phyloP scores from a whole-genome alignment of 2,329 filamentous ascomycete genomes.

The Lasiodiplodia sp. region DNA sequence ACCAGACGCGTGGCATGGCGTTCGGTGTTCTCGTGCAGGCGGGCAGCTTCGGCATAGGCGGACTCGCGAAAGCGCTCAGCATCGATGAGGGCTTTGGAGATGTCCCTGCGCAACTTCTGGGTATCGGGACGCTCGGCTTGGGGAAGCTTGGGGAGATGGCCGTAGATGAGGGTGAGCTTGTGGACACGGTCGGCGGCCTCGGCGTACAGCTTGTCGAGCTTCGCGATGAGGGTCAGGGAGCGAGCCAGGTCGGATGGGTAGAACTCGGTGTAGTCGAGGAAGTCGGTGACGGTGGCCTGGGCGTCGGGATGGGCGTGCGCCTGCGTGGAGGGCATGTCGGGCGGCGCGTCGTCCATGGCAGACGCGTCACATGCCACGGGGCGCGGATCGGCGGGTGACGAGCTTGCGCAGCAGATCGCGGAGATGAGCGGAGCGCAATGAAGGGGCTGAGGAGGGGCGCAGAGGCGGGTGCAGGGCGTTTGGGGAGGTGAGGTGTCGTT shows the following conservation, averaged over 20 bases:
- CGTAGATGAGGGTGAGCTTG: slow-evolving; percentile 57
- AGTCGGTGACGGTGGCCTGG: slow-evolving; percentile 71
- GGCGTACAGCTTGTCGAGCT: slow-evolving; percentile 56
- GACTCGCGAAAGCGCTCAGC: slow-evolving; percentile 64
- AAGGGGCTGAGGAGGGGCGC: not conserved
- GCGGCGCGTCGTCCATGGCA: slow-evolving; percentile 28
- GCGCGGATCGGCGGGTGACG: not conserved
- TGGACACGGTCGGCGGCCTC: slow-evolving; percentile 55
- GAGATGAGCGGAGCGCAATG: not conserved
- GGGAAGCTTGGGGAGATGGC: slow-evolving; percentile 59
- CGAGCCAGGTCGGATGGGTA: slow-evolving; percentile 70
- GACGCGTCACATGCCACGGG: slow-evolving; percentile 12
- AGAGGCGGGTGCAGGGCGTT: not conserved
- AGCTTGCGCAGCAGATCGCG: not conserved
- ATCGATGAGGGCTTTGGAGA: slow-evolving; percentile 63
- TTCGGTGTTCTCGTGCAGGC: slow-evolving; percentile 64
- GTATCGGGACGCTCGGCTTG: slow-evolving; percentile 59
- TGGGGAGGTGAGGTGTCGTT: not conserved
- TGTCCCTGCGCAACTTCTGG: slow-evolving; percentile 60
- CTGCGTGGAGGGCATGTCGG: slow-evolving; percentile 43
- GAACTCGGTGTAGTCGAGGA: slow-evolving; percentile 74
- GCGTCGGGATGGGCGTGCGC: slow-evolving; percentile 67
- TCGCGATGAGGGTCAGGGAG: slow-evolving; percentile 67
- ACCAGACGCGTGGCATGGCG: slow-evolving; percentile 64
- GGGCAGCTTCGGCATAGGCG: slow-evolving; percentile 62